A percentile compares a stretch with the other conserved stretches of the same genome.
Conservation (phyloP, 2,329 filamentous ascomycete genomes). For the Thelonectria blattea region DNA sequence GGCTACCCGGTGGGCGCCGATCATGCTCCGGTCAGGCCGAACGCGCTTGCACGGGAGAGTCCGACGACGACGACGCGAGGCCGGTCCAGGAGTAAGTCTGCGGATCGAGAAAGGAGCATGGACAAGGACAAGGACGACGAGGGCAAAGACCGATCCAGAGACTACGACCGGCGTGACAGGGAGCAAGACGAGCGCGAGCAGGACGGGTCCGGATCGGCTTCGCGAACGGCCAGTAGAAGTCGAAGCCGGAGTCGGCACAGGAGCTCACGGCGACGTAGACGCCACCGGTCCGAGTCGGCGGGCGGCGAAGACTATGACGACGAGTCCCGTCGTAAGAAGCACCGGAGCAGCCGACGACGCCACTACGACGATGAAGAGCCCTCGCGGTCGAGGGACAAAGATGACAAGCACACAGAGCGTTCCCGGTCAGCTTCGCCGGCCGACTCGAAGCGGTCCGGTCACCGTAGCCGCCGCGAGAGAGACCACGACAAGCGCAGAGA, state of each 20-base stretch:
- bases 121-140: slow-evolving; percentile 42
- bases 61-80: slow-evolving; percentile 28
- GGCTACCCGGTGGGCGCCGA: slow-evolving; percentile 55
- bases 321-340: slow-evolving; percentile 56
- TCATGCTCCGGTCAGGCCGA: slow-evolving; percentile 36
- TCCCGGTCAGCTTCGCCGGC: slow-evolving; percentile 71
- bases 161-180: slow-evolving; percentile 36
- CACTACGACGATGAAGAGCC: slow-evolving; percentile 54
- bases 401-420: slow-evolving; percentile 56
- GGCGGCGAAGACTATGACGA: slow-evolving; percentile 56
- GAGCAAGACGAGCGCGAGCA: slow-evolving; percentile 29
- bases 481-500: slow-evolving; percentile 50
- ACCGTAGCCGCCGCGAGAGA: slow-evolving; percentile 66
- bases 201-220: slow-evolving; percentile 42
- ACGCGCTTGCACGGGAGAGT: slow-evolving; percentile 26
- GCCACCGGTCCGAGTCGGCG: slow-evolving; percentile 60
- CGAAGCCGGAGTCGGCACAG: slow-evolving; percentile 51
- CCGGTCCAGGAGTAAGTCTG: slow-evolving; percentile 57
- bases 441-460: slow-evolving; percentile 60
- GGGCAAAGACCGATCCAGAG: slow-evolving; percentile 43
- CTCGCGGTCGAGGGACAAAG: slow-evolving; percentile 44
- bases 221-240: slow-evolving; percentile 40
- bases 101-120: slow-evolving; percentile 45
- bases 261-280: slow-evolving; percentile 57
- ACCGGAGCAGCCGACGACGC: slow-evolving; percentile 52